These are phyloP conservation scores for Heterococcus sp. DNA, from an alignment of 108 stramenopile genomes.

Conservation along the genomic window DNA sequence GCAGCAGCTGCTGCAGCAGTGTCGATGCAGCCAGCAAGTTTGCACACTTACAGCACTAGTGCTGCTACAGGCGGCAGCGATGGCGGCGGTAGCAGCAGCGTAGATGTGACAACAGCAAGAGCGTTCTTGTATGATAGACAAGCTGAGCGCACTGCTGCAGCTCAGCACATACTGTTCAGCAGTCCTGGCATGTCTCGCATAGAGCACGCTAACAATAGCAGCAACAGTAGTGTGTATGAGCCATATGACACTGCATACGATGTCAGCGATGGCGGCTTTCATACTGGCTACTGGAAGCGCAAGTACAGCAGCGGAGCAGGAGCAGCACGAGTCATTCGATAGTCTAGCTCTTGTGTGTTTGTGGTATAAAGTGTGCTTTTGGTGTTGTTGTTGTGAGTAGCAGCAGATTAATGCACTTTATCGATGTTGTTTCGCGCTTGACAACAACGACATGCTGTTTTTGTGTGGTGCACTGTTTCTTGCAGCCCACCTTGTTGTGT, in stretches of 20 bases:
- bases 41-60: neutral
- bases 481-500: too few species aligned
- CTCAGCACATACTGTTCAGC: neutral
- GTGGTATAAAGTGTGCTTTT: too few species aligned
- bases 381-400: too few species aligned
- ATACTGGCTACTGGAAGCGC: constrained; percentile 36
- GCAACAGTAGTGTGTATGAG: too few species aligned
- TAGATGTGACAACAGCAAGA: neutral
- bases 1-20: neutral
- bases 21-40: neutral
- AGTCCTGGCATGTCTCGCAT: neutral
- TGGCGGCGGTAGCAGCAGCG: neutral
- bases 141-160: neutral
- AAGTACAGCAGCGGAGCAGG: constrained; percentile 16
- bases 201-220: neutral
- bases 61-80: neutral
- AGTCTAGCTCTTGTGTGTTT: too few species aligned
- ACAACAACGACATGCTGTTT: too few species aligned
- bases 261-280: constrained; percentile 18
- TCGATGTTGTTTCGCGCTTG: too few species aligned
- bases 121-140: too few species aligned
- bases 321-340: too few species aligned
- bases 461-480: too few species aligned
- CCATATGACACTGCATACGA: neutral
- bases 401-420: too few species aligned